phyloP scores from a whole-genome alignment of 768 basidiomycete genomes.

The Pleurotus eryngii region DNA sequence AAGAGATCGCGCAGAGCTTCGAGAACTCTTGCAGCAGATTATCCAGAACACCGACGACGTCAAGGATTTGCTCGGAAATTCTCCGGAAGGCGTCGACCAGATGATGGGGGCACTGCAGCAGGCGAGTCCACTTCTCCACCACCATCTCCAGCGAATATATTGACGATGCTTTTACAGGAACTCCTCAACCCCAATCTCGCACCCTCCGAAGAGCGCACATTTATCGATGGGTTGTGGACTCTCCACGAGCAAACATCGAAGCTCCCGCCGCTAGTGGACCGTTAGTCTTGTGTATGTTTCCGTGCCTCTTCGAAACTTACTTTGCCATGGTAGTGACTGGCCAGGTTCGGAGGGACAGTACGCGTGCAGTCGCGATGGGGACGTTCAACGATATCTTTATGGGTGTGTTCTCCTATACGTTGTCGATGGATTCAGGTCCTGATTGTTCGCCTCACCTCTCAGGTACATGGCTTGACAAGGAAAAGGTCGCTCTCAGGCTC shows the following conservation, averaged over 20 bases:
- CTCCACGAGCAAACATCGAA: constrained; percentile 34
- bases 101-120: constrained; percentile 42
- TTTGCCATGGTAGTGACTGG: constrained; percentile 34
- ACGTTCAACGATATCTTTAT: constrained; percentile 36
- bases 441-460: not conserved
- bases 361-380: constrained; percentile 29
- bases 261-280: constrained; percentile 39
- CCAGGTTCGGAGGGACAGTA: constrained; percentile 30
- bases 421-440: not conserved
- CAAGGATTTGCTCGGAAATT: constrained; percentile 26
- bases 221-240: constrained; percentile 35
- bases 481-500: constrained; percentile 31
- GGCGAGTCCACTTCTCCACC: constrained; percentile 2
- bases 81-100: constrained; percentile 29
- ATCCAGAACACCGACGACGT: constrained; percentile 32
- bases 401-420: constrained; percentile 20
- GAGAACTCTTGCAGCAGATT: constrained; percentile 31
- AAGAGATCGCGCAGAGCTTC: constrained; percentile 31
- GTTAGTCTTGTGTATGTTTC: constrained; percentile 22
- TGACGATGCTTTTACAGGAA: constrained; percentile 20
- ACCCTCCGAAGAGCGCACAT: constrained; percentile 25
- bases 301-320: not conserved
- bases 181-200: constrained; percentile 30
- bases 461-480: constrained; percentile 41
- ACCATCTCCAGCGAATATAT: too few relatives aligned